Evolutionary conservation across 2,329 filamentous ascomycete species (phyloP), one percentile per base, ranked within the genome.

Genomic region (Colletotrichum siamense): DNA sequence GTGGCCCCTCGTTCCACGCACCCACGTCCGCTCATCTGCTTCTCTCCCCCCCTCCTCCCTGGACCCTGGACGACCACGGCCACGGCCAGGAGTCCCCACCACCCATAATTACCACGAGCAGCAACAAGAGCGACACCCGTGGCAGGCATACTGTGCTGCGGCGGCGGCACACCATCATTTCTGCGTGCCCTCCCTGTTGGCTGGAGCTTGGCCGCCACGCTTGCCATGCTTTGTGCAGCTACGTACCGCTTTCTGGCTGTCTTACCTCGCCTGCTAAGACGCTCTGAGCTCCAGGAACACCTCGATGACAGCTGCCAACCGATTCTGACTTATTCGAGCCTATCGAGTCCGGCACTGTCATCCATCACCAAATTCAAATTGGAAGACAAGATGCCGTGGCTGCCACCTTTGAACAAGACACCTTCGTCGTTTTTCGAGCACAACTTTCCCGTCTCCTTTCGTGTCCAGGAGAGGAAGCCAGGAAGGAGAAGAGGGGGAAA

Each of bases 1-100:
- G 61, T 66, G 57, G 72, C 71, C 59, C 63, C 64, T 52, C 39
- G 64, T 69, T 36, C 66, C 61, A 66, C 52, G 39, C 65, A 69
- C 62, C 32, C 71, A 77, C 75, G 71, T 69, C 62, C 71, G 36
- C 71, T 75, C 75, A 65, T 62, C 39, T 70, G 61, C 59, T 62
- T 64, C 62, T 64, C 22, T 24, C 26, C n/a, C 13, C 65, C 61
- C 65, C 57, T 44, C 65, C 61, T 32, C 57, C 71, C 65, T 75
- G 71, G 36, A 71, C 74, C 71, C 61, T 75, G 59, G 49, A 61
- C 65, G 49, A 62, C 49, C 59, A 59, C 32, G 32, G 65, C 22
- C 36, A 44, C 34, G 32, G 34, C 32, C 62, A 69, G 44, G 16
- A 22, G 44, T 52, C 44, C 55, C 70, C 39, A 69, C 57, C 39